Evolutionary conservation across 2,329 filamentous ascomycete species (phyloP), one percentile per base, ranked within the genome.

Genomic region (Sporothrix sp.): DNA sequence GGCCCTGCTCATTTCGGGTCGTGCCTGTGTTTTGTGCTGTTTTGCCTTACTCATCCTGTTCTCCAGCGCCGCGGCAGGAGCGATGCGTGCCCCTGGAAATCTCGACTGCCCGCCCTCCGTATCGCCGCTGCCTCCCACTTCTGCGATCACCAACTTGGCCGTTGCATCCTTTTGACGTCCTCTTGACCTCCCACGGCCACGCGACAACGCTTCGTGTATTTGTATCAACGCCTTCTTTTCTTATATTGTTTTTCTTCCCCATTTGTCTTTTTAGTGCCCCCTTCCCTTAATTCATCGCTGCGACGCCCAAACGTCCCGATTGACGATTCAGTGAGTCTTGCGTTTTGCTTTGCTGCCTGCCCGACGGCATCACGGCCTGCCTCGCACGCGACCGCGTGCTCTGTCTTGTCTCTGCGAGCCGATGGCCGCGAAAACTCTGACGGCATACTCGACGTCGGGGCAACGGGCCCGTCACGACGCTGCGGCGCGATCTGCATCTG

Each of bases 321-420:
- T 43, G 50, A 44, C 44, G 36, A 37, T 52, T 37, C 38, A 43
- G 50, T 52, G 50, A 52, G 50, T 48, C 6, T 16, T n/a, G 18
- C 35, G 7, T 39, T 40, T 33, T 50, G 37, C 46, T 32, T 40
- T 18, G 21, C 32, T 10, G n/a, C 36, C 21, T 6, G 28, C 48
- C 27, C 13, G 38, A 33, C 14, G n/a, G n/a, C n/a, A n/a, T n/a
- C n/a, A n/a, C n/a, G n/a, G n/a, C n/a, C n/a, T n/a, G n/a, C n/a
- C n/a, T n/a, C n/a, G n/a, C n/a, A n/a, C n/a, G n/a, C n/a, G n/a
- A n/a, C n/a, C n/a, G 6, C 9, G 30, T 2, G 7, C 23, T 7
- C n/a, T 28, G 21, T 2, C 16, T 23, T n/a, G 27, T 30, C 28
- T 20, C 42, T 36, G n/a, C 30, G 32, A 47, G n/a, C n/a, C n/a